These are phyloP conservation scores for Mortierella claussenii DNA, from an alignment of 192 early-diverging fungal genomes.

Conservation along the genomic window DNA sequence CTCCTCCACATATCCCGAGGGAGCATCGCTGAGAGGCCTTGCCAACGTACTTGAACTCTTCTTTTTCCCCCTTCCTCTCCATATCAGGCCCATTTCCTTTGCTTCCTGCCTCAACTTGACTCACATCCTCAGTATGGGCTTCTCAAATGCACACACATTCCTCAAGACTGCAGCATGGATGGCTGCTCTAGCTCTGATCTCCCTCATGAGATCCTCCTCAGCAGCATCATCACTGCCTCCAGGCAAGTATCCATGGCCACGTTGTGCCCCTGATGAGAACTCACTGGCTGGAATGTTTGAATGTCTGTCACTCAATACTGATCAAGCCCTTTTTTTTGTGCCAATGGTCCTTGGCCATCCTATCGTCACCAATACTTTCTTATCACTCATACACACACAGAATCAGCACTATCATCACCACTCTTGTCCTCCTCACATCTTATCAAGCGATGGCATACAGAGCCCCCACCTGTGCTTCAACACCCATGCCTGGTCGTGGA, in stretches of 20 bases:
- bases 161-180: not conserved
- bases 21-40: too few relatives aligned
- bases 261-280: too few relatives aligned
- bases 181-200: not conserved
- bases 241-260: not conserved
- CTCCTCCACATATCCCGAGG: too few relatives aligned
- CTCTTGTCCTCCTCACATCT: not conserved
- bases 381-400: too few relatives aligned
- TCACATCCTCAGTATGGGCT: not conserved
- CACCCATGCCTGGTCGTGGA: conserved; percentile 28
- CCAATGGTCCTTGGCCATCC: too few relatives aligned
- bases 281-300: too few relatives aligned
- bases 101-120: not conserved
- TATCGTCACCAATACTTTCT: too few relatives aligned
- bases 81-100: not conserved
- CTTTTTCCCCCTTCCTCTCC: not conserved
- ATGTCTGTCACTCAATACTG: too few relatives aligned
- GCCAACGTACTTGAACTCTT: too few relatives aligned
- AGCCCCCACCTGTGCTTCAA: conserved; percentile 40
- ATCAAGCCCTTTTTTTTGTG: too few relatives aligned
- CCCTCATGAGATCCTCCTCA: not conserved
- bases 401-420: not conserved
- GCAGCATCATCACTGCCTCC: not conserved
- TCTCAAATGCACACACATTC: not conserved
- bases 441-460: conserved; percentile 31